Base-by-base conservation (phyloP, 2,329 filamentous ascomycete genomes). In the Alternaria ethzedia region DNA sequence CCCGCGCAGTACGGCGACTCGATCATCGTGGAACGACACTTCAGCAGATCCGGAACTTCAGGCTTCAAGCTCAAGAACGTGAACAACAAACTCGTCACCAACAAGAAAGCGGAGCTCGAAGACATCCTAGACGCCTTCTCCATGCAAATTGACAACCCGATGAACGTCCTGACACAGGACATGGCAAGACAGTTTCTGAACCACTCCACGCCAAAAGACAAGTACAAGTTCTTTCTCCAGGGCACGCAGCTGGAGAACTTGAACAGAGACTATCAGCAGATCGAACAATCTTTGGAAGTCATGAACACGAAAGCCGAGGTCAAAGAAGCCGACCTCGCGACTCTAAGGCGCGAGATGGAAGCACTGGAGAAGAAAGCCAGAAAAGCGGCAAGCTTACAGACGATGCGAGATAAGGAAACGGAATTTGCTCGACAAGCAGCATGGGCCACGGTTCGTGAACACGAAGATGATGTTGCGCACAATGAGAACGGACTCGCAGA, bases 141-240 rank as follows among this genome's bases (percentile, higher is more conserved):
- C 45, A 84, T 99, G 45, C 95, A 98, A 78, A 93, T 99, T 61
- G 95, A 98, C 76, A 99, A 99, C 71, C 96, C 96, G 0, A 90
- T 99, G 83, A 98, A 96, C 63, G 92, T 98, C 7, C 85, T 99
- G 17, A 97, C 94, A 1, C 96, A 99, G 79, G 96, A 99, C 77
- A 94, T 94, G 80, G 96, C 96, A 11, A 89, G 96, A 11, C 92
- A 97, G 62, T 99, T 99, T 73, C 86, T 99, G 46, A 97, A 95
- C 75, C 88, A 90, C 36, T 95, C 96, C 12, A 91, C 89, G 3
- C 88, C 94, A 0, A 83, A 87, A 4, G 90, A 95, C 64, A 99
- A 99, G 78, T 99, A 98, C 84, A 96, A 93, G 70, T 97, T 97
- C 75, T 99, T 99, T 76, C 87, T 97, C 64, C 93, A 94, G 72